Conservation (phyloP, 1,284 basidiomycete species). For the Austroboletus niveus region DNA sequence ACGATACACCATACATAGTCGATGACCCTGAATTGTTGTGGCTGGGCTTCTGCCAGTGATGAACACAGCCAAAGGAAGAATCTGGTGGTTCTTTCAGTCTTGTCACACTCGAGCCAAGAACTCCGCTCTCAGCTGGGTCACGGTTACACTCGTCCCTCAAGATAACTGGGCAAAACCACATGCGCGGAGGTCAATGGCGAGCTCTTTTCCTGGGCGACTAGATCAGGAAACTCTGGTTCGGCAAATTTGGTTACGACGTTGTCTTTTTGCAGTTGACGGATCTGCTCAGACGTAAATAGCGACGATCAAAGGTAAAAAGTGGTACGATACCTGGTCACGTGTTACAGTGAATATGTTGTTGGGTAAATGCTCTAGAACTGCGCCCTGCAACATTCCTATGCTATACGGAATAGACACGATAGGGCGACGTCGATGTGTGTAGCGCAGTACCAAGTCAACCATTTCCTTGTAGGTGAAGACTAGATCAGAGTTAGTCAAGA, state of each 20-base stretch:
- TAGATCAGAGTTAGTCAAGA: slow-evolving; percentile 25
- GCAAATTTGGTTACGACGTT: slow-evolving; percentile 49
- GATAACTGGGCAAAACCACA: slow-evolving; percentile 57
- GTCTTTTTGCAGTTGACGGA: slow-evolving; percentile 58
- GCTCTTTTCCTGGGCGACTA: slow-evolving; percentile 39
- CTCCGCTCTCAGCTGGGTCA: neutral
- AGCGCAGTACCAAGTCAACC: slow-evolving; percentile 58
- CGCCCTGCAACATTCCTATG: slow-evolving; percentile 59
- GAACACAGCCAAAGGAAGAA: neutral
- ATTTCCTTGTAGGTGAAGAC: slow-evolving; percentile 65
- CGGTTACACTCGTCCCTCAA: slow-evolving; percentile 22
- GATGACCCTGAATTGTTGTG: no score
- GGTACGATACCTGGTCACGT: slow-evolving; percentile 51
- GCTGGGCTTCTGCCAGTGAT: no score
- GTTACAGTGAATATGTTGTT: slow-evolving; percentile 66
- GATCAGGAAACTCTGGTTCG: slow-evolving; percentile 42
- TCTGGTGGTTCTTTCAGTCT: neutral
- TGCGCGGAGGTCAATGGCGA: slow-evolving; percentile 48
- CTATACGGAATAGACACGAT: slow-evolving; percentile 62
- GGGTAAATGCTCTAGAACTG: slow-evolving; percentile 60
- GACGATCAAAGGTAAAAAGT: neutral
- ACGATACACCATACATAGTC: no score
- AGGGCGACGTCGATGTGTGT: slow-evolving; percentile 49
- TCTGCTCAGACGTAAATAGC: slow-evolving; percentile 33
- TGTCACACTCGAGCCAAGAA: neutral